A percentile compares a stretch with the other conserved stretches of the same genome.
Evolutionary conservation across 2,329 filamentous ascomycete species (phyloP).

Genomic region (Penicillium sp.): DNA sequence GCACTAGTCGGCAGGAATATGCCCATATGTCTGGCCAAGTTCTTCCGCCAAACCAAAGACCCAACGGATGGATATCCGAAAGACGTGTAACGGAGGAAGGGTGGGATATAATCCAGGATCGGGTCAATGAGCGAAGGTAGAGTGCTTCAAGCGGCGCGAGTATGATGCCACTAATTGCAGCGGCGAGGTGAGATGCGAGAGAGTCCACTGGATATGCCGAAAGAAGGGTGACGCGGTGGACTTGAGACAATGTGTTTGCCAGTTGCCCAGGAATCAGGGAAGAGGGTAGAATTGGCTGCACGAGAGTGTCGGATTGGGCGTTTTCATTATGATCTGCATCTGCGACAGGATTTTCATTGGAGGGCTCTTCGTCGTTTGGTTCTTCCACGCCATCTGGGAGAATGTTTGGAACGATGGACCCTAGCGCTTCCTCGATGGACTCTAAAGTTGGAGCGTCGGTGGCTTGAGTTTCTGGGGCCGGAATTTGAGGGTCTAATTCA

Average conservation of each 20-base stretch:
- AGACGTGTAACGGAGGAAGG: slow-evolving; percentile 22
- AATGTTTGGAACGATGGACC: slow-evolving; percentile 23
- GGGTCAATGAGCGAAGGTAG: slow-evolving; percentile 42
- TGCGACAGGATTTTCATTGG: slow-evolving; percentile 13
- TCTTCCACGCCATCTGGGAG: slow-evolving; percentile 36
- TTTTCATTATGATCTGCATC: slow-evolving; percentile 13
- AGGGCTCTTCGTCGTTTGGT: slow-evolving; percentile 24
- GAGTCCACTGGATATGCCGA: slow-evolving; percentile 45
- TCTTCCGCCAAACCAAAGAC: slow-evolving; percentile 39
- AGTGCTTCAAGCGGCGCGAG: slow-evolving; percentile 44
- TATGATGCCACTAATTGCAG: slow-evolving; percentile 38
- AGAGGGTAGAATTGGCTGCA: slow-evolving; percentile 20
- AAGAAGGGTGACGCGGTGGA: slow-evolving; percentile 45
- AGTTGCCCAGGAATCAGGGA: slow-evolving; percentile 20
- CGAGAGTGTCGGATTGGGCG: slow-evolving; percentile 15
- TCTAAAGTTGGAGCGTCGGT: slow-evolving; percentile 7
- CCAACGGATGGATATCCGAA: slow-evolving; percentile 34
- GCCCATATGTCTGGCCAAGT: slow-evolving; percentile 31
- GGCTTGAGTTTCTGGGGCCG: slow-evolving; percentile 7
- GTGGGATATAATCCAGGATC: slow-evolving; percentile 36
- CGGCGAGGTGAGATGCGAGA: slow-evolving; percentile 43
- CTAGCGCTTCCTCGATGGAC: slow-evolving; percentile 11
- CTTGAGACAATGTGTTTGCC: slow-evolving; percentile 13
- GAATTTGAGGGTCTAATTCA: slow-evolving; percentile 8
- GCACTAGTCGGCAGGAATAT: slow-evolving; percentile 39